Base-by-base conservation (phyloP, 352 stramenopile species). In the Globisporangium nunn region DNA sequence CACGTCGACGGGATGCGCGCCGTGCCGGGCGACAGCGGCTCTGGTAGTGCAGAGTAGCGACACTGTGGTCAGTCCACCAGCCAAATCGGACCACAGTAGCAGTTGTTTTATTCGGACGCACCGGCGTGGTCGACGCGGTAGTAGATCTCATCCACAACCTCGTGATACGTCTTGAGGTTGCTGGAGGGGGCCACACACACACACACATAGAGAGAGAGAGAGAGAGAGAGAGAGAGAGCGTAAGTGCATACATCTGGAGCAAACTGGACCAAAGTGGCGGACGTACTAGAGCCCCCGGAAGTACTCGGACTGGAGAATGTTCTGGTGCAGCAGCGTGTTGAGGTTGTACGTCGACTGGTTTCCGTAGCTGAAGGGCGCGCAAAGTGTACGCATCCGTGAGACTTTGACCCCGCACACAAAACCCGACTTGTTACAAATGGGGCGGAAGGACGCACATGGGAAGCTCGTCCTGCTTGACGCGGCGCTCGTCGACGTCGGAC, bases 91-190 rank as follows among this genome's bases (percentile, higher is more conserved):
- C 17, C n/a, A 43, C 11, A 37, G 15, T 8, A 37, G 10, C 7
- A 51, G 8, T 14, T 28, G 31, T 14, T n/a, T 23, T 23, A 23
- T 41, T 8, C 28, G 4, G 29, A 59, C 57, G 37, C 56, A 87
- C 78, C 80, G 31, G 81, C 84, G 70, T 92, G 81, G 50, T 91
- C 80, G 11, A 93, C 84, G 33, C 81, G 81, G 67, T 93, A 88
- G 65, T 95, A 95, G 59, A 97, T 96, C 72, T 97, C 90, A 54
- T 96, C 88, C 52, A 96, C 85, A n/a, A 98, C 92, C 75, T 98
- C 87, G 64, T 98, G 96, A 67, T 98, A 98, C 54, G 97, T 98
- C 68, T 96, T 85, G 47, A 91, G 71, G 39, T 89, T 87, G 70
- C 76, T 87, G 56, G 1, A 41, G 49, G n/a, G 2, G 28, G 2